Percentiles rank a stretch among this genome's conserved stretches.
These are phyloP conservation scores for Tilletia indica DNA, from an alignment of 1,284 basidiomycete genomes.

Conservation along the genomic window DNA sequence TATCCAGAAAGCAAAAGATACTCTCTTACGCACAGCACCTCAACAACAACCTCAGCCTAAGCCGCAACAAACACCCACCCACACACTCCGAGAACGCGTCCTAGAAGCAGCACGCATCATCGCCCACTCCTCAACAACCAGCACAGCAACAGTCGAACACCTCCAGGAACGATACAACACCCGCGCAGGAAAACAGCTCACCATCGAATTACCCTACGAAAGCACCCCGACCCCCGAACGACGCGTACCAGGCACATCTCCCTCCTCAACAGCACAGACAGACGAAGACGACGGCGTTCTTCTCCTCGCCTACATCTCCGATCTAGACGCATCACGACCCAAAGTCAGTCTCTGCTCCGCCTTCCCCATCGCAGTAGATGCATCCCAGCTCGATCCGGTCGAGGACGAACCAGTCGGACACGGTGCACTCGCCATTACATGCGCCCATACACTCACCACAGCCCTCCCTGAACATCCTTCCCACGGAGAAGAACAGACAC, in stretches of 20 bases:
- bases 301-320: conserved; percentile 65
- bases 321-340: conserved; percentile 27
- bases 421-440: conserved; percentile 62
- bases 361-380: conserved; percentile 61
- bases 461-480: conserved; percentile 19
- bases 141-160: conserved; percentile 19
- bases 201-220: conserved; percentile 52
- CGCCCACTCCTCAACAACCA: neutral
- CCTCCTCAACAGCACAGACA: conserved; percentile 20
- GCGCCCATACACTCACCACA: conserved; percentile 65
- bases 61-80: neutral
- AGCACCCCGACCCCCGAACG: conserved; percentile 35
- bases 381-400: conserved; percentile 25
- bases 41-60: neutral
- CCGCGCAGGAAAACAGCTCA: conserved; percentile 37
- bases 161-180: conserved; percentile 29
- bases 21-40: neutral
- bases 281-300: conserved; percentile 59
- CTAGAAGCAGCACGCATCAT: conserved; percentile 12
- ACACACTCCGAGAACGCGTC: neutral
- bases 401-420: conserved; percentile 47
- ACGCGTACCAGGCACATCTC: conserved; percentile 28
- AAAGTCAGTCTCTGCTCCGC: conserved; percentile 66
- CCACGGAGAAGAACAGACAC: conserved; percentile 27
- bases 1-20: neutral